Percentiles rank a stretch among this genome's conserved stretches.
These are phyloP conservation scores for Lactarius indigo DNA, from an alignment of 768 basidiomycete species.

Conservation along the genomic window DNA sequence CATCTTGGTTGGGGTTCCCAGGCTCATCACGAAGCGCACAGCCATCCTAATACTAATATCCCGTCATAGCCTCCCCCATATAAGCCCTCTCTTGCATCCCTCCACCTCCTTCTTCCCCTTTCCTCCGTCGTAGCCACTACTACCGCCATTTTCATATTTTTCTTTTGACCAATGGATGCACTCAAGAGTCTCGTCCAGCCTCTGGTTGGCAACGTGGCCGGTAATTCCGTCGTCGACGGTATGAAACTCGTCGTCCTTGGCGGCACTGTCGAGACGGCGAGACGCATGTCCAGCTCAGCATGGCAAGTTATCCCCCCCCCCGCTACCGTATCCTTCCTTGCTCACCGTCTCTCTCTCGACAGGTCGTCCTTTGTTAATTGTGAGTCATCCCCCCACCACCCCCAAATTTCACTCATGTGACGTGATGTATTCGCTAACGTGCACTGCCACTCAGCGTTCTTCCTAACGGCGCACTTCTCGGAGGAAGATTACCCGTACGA, in stretches of 20 bases:
- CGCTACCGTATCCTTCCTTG: background rate
- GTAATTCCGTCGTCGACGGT: slow-evolving; percentile 73
- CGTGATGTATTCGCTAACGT: slow-evolving; percentile 20
- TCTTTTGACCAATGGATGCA: slow-evolving; percentile 21
- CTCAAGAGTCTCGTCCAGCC: slow-evolving; percentile 28
- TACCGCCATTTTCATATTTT: background rate
- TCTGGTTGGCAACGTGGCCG: slow-evolving; percentile 23
- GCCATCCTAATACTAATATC: slow-evolving; percentile 23
- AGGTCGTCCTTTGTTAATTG: slow-evolving; percentile 88
- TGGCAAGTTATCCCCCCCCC: slow-evolving; percentile 50
- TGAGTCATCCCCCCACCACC: slow-evolving; percentile 37
- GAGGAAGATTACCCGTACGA: slow-evolving; percentile 90
- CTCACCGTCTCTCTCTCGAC: slow-evolving; percentile 8
- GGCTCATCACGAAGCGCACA: slow-evolving; percentile 17
- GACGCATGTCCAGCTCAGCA: slow-evolving; percentile 76
- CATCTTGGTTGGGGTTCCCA: background rate
- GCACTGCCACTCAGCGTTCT: slow-evolving; percentile 36
- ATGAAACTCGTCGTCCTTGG: slow-evolving; percentile 88
- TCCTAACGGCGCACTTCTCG: slow-evolving; percentile 86
- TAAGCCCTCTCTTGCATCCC: background rate
- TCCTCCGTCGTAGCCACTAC: background rate
- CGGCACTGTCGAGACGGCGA: slow-evolving; percentile 83
- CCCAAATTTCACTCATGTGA: slow-evolving; percentile 15
- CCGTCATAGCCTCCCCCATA: background rate
- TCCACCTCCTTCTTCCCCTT: background rate